Conservation (phyloP, 1,139 yeast species). For the Hemisphaericaspora lyxosophila region DNA sequence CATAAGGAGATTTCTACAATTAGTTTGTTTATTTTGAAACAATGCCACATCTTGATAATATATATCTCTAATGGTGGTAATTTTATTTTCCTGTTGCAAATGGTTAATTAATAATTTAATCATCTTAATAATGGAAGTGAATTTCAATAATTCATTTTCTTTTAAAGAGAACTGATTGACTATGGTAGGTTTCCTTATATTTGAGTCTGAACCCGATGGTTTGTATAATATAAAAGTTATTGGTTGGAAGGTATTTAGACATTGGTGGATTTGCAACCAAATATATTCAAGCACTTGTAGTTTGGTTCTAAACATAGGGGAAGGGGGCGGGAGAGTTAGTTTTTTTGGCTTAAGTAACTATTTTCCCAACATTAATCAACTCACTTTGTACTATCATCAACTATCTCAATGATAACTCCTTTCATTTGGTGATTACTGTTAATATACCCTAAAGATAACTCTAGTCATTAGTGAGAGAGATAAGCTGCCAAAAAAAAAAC, state of each 20-base stretch:
- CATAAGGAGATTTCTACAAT: constrained; percentile 44
- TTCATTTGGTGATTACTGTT: background rate
- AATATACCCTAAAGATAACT: too few species aligned
- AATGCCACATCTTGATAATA: constrained; percentile 63
- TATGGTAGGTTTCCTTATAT: constrained; percentile 3
- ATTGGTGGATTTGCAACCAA: constrained; percentile 8
- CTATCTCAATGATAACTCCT: background rate
- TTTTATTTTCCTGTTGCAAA: constrained; percentile 14
- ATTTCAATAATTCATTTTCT: constrained; percentile 9
- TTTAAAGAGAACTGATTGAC: constrained; percentile 8
- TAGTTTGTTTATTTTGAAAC: constrained; percentile 45
- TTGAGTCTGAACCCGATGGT: background rate
- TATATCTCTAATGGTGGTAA: constrained; percentile 59
- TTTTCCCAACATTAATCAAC: background rate
- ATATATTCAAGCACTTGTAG: constrained; percentile 8
- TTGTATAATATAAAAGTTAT: constrained; percentile 4
- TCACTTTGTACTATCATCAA: constrained; percentile 6
- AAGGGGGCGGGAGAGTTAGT: background rate
- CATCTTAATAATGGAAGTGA: constrained; percentile 19
- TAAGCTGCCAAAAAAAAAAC: too few species aligned
- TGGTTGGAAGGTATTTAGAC: constrained; percentile 5
- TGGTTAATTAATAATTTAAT: constrained; percentile 21
- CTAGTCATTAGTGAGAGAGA: too few species aligned
- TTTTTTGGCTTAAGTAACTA: background rate
- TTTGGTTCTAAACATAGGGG: constrained; percentile 9